Evolutionary conservation across 1,284 basidiomycete species (phyloP).

Genomic region (Trichosporon sp.): DNA sequence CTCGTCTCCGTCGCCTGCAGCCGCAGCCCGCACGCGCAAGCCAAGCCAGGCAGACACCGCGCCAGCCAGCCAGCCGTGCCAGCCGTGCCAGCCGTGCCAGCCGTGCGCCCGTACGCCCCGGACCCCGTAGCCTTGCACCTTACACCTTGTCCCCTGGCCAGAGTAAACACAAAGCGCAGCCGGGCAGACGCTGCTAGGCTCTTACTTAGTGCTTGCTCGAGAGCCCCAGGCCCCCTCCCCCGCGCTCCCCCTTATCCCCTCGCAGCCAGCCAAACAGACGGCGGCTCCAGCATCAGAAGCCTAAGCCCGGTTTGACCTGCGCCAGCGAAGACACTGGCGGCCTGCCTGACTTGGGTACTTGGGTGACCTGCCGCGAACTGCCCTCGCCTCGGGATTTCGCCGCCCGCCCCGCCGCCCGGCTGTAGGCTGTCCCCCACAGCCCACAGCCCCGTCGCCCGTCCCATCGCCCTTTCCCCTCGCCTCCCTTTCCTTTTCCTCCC

Average conservation of each 20-base stretch:
- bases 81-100: background rate
- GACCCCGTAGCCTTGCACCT: slow-evolving; percentile 1
- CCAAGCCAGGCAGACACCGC: too few species aligned
- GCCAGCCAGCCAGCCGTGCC: too few species aligned
- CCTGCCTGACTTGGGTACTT: background rate
- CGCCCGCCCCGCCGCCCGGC: slow-evolving; percentile 3
- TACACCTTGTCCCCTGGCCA: slow-evolving; percentile 2
- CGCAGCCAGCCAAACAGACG: background rate
- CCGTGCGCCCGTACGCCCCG: background rate
- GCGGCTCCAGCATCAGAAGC: background rate
- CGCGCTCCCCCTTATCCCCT: slow-evolving; percentile 1
- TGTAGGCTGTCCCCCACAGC: background rate
- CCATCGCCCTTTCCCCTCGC: slow-evolving; percentile 5
- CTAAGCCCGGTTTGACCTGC: slow-evolving; percentile 4
- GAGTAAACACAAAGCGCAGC: background rate
- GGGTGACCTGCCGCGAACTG: background rate
- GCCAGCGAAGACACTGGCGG: background rate
- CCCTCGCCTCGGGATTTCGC: background rate
- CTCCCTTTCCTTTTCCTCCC: slow-evolving; percentile 3
- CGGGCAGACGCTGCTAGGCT: background rate
- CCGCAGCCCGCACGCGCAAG: too few species aligned
- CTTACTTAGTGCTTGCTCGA: background rate
- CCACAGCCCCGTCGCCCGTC: slow-evolving; percentile 6
- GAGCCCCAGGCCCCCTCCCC: background rate
- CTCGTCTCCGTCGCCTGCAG: background rate